These are phyloP conservation scores for Elsinoe arachidis DNA, from an alignment of 2,329 filamentous ascomycete species.

Conservation along the genomic window DNA sequence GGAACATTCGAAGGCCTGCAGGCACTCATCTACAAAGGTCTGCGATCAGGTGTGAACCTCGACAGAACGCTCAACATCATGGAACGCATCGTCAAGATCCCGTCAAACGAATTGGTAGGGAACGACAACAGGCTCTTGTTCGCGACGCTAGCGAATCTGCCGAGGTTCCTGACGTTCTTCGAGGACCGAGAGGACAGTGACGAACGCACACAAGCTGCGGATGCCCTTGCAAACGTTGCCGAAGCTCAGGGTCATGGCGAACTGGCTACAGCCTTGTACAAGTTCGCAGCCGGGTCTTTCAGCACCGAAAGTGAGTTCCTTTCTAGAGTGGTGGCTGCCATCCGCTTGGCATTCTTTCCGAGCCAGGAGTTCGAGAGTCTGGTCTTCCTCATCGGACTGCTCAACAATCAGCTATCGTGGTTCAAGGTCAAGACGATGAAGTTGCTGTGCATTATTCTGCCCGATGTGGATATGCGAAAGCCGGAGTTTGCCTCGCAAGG, in stretches of 20 bases:
- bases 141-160: conserved; percentile 82
- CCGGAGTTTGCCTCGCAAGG: conserved; percentile 84
- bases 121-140: conserved; percentile 76
- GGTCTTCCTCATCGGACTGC: conserved; percentile 79
- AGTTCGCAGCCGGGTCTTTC: conserved; percentile 60
- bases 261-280: conserved; percentile 60
- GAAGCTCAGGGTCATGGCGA: conserved; percentile 60
- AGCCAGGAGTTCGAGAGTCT: conserved; percentile 74
- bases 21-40: conserved; percentile 77
- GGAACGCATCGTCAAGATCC: conserved; percentile 68
- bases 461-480: conserved; percentile 86
- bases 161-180: conserved; percentile 71
- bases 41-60: conserved; percentile 77
- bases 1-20: conserved; percentile 81
- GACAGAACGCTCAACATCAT: conserved; percentile 69
- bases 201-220: conserved; percentile 43
- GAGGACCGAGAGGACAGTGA: conserved; percentile 52
- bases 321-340: conserved; percentile 59
- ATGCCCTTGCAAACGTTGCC: conserved; percentile 61
- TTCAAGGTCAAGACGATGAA: conserved; percentile 91
- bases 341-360: conserved; percentile 72
- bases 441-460: conserved; percentile 74
- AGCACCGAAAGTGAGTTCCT: conserved; percentile 68
- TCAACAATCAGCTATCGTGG: conserved; percentile 83
- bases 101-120: conserved; percentile 72